Evolutionary conservation across 306 rosid species (phyloP), one percentile per base, ranked within the genome.

Genomic region (Inga oerstediana): DNA sequence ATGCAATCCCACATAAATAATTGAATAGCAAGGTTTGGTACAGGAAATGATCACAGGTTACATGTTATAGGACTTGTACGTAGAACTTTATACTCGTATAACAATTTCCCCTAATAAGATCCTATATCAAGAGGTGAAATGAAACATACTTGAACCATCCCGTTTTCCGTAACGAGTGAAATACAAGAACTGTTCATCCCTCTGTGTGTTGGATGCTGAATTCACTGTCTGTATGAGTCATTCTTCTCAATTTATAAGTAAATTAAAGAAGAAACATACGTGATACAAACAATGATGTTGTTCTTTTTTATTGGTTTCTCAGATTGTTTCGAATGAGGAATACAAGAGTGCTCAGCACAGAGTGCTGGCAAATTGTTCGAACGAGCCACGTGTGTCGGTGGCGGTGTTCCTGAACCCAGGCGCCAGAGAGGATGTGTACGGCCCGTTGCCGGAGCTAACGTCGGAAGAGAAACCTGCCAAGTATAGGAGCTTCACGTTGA

Each of bases 321-420:
- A 93, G 98, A 86, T 92, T 16, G 62, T 90, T 15, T 87, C 97
- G 5, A 91, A 95, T 6, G 95, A 89, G 11, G 84, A 84, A 41
- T 93, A 93, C 61, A 92, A 85, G 79, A 95, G 98, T 62, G 98
- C 87, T 34, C 89, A 90, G 79, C 98, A 95, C 70, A 74, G 98
- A 49, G 98, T 93, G 62, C 49, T 89, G 66, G 98, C 98, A 5
- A 93, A 95, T 77, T 3, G 88, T 3, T 13, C 73, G 12, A 0
- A 7, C 0, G 93, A 93, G 82, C 82, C 97, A 2, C 83, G 97
- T 2, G 92, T 90, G 4, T 91, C 98, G 0, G 19, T 81, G 1
- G 97, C 88, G 0, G 84, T 89, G 49, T 93, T 95, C 82, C 75
- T 86, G 39, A 87, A 88, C 77, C 95, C 97, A 11, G 13, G 97